Conservation (phyloP, 2,329 filamentous ascomycete genomes). For the Neoscytalidium dimidiatum region DNA sequence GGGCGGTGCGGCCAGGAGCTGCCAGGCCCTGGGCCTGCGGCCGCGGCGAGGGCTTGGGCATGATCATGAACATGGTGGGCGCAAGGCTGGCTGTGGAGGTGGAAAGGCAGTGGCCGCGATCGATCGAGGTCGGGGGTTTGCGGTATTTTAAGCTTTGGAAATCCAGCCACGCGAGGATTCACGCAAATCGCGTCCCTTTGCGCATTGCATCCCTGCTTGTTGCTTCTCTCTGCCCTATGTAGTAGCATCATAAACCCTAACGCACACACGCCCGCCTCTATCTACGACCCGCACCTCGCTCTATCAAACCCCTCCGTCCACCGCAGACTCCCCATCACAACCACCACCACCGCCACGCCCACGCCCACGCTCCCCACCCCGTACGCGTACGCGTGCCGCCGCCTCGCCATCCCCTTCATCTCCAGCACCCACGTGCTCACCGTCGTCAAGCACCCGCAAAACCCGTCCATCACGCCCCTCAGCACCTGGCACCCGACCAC, state of each 20-base stretch:
- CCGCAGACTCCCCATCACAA: conserved; percentile 72
- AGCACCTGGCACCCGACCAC: conserved; percentile 42
- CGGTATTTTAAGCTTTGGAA: too few relatives aligned
- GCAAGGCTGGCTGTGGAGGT: neutral
- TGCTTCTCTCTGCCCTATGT: too few relatives aligned
- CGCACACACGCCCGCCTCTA: too few relatives aligned
- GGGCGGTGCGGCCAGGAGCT: neutral
- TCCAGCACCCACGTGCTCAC: conserved; percentile 51
- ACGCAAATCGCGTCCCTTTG: too few relatives aligned
- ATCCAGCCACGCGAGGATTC: too few relatives aligned
- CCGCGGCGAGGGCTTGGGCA: neutral
- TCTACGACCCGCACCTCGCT: neutral
- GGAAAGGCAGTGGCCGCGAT: too few relatives aligned
- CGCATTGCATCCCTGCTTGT: too few relatives aligned
- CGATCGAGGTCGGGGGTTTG: too few relatives aligned
- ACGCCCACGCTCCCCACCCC: conserved; percentile 62
- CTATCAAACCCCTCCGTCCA: conserved; percentile 50
- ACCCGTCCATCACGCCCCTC: conserved; percentile 51
- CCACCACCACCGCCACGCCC: conserved; percentile 62
- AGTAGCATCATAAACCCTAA: too few relatives aligned
- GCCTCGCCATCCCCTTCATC: conserved; percentile 40
- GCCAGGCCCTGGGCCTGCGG: neutral
- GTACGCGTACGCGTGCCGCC: conserved; percentile 68
- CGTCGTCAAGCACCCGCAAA: conserved; percentile 51
- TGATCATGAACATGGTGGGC: conserved; percentile 1